Base-by-base conservation (phyloP, 805 yeast genomes). In the Ogataea nakhonphanomensis region DNA sequence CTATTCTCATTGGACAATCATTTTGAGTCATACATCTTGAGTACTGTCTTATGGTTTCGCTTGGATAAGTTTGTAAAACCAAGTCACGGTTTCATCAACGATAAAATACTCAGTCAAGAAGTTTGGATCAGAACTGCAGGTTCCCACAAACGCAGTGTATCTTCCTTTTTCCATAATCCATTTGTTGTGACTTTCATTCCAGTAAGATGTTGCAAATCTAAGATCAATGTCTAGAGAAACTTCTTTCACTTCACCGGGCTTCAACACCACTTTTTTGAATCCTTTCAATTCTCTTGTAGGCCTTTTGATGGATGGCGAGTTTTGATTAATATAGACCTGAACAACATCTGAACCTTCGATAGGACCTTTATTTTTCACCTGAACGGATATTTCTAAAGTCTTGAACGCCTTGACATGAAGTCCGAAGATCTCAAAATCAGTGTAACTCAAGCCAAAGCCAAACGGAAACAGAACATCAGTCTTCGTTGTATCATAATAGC, bases 231-330 rank as follows among this genome's bases (percentile, higher is more conserved):
- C 45, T 15, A 76, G 41, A 1, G 46, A 40, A n/a, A 70, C 74
- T 0, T 58, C 53, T 42, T 59, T 60, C 12, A 65, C 36, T 46
- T 67, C 70, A 10, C 77, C 78, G 5, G 77, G 62, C 33, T 57
- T 49, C 42, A 78, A 49, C 22, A 45, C 53, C 7, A 74, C 70
- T 57, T 79, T 78, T 15, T 59, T 70, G 53, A 74, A 79, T 15
- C 71, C 79, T 57, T 74, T 77, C 57, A 79, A 65, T 49, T 79
- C 84, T 58, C 78, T 79, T 22, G 64, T 52, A 7, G 84, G 81
- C 50, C 84, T 68, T 39, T 61, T 64, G 38, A 72, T 54, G 8
- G 58, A 42, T 8, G 77, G 66, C 1, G 29, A 21, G 48, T 28
- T 28, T 6, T 53, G 54, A 13, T 46, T 35, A 42, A 78, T 53